Evolutionary conservation across 208 protist species (phyloP).

Genomic region (Trichomonas tenax): DNA sequence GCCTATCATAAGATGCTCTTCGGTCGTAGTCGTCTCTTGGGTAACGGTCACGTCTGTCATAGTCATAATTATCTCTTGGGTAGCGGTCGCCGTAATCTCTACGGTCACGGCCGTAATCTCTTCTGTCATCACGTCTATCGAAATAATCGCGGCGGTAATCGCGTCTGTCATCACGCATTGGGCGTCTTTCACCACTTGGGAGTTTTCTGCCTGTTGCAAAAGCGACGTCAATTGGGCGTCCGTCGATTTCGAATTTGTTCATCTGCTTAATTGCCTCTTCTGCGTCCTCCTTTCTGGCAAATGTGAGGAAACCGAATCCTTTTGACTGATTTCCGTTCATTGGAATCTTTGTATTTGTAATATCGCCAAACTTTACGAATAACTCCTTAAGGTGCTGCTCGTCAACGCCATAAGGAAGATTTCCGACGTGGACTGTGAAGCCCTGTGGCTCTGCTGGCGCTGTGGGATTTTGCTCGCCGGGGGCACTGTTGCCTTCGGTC

Average conservation of each 20-base stretch:
- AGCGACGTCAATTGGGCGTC: not conserved
- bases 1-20: not conserved
- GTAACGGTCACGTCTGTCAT: not conserved
- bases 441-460: not conserved
- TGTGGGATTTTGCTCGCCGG: not conserved
- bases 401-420: not conserved
- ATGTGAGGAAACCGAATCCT: not conserved
- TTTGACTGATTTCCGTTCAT: not conserved
- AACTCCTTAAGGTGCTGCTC: not conserved
- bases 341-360: not conserved
- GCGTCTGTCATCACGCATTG: not conserved
- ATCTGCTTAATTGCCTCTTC: not conserved
- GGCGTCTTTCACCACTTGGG: not conserved
- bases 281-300: not conserved
- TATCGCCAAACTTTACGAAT: not conserved
- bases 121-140: not conserved
- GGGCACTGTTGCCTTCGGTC: not conserved
- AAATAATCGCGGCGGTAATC: not conserved
- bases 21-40: not conserved
- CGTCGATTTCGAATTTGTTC: not conserved
- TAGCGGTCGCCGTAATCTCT: not conserved
- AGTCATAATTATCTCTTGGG: not conserved
- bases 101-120: not conserved
- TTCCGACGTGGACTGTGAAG: not conserved
- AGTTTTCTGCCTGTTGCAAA: not conserved